These are phyloP conservation scores for Cephaloascus fragrans DNA, from an alignment of 805 yeast species.

Conservation along the genomic window DNA sequence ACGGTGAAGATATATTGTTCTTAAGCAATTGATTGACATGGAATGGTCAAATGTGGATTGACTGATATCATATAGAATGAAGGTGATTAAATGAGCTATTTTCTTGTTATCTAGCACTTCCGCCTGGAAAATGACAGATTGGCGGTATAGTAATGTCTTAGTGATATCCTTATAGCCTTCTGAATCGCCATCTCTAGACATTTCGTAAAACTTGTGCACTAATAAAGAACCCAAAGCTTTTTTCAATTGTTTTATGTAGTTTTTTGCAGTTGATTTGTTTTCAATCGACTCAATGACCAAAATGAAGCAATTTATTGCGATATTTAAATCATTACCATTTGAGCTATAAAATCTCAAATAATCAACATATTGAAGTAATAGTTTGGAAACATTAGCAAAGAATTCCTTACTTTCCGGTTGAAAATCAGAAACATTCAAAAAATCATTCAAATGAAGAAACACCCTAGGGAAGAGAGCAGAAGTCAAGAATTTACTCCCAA, in stretches of 20 bases:
- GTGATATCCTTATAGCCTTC: constrained; percentile 11
- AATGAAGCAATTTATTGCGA: constrained; percentile 16
- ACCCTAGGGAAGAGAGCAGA: constrained; percentile 24
- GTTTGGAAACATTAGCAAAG: constrained; percentile 8
- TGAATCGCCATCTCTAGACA: constrained; percentile 10
- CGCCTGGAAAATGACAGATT: constrained; percentile 16
- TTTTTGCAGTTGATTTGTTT: constrained; percentile 2
- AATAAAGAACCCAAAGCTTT: constrained; percentile 17
- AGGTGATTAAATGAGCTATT: constrained; percentile 19
- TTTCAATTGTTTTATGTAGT: constrained; percentile 10
- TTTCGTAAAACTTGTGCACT: constrained; percentile 15
- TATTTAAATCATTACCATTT: constrained; percentile 4
- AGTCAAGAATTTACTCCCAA: constrained; percentile 21
- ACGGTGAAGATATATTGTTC: constrained; percentile 20
- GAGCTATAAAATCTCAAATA: constrained; percentile 4
- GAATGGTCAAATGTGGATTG: neutral
- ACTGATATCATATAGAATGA: constrained; percentile 6
- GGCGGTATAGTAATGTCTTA: constrained; percentile 22
- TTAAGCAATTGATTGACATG: constrained; percentile 16
- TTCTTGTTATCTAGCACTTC: constrained; percentile 22
- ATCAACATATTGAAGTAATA: constrained; percentile 8
- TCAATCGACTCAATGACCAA: constrained; percentile 19
- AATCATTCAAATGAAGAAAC: constrained; percentile 23
- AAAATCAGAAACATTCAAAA: constrained; percentile 20
- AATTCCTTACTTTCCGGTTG: constrained; percentile 11